Conservation (phyloP, 1,284 basidiomycete genomes). For the Porogramme epimiltina region DNA sequence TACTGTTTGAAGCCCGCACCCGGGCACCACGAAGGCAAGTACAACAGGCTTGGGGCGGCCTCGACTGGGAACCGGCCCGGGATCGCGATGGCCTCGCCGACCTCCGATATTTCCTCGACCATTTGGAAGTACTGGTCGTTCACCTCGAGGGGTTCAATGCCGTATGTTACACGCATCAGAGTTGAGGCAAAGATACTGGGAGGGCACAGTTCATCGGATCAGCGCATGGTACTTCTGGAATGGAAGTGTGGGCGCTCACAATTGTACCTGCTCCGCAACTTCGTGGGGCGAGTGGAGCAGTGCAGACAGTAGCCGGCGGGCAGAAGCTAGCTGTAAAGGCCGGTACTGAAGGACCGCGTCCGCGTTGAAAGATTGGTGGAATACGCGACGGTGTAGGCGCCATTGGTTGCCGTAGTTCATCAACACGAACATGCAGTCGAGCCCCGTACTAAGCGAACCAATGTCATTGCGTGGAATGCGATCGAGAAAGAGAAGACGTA, state of each 20-base stretch:
- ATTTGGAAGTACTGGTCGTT: conserved; percentile 6
- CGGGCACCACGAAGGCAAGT: too few species aligned
- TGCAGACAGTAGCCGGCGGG: not conserved
- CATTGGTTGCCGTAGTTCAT: conserved; percentile 12
- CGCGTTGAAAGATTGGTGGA: conserved; percentile 7
- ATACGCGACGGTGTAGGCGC: conserved; percentile 11
- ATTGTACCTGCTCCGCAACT: not conserved
- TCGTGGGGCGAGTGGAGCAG: conserved; percentile 1
- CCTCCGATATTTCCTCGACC: not conserved
- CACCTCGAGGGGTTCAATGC: not conserved
- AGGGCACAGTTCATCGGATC: too few species aligned
- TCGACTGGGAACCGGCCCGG: conserved; percentile 7
- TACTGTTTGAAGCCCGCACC: too few species aligned
- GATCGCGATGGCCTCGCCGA: not conserved
- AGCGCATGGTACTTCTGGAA: too few species aligned
- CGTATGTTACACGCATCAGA: conserved; percentile 10
- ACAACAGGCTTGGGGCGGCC: too few species aligned
- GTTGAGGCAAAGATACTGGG: conserved; percentile 6
- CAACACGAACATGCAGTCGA: conserved; percentile 1
- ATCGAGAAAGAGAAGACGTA: not conserved
- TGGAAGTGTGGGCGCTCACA: too few species aligned
- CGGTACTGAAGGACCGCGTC: not conserved
- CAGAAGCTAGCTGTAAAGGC: not conserved
- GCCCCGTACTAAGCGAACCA: not conserved
- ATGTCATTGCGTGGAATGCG: too few species aligned